Base-by-base conservation (phyloP, 139 green algal species). In the Diplosphaera chodatii region DNA sequence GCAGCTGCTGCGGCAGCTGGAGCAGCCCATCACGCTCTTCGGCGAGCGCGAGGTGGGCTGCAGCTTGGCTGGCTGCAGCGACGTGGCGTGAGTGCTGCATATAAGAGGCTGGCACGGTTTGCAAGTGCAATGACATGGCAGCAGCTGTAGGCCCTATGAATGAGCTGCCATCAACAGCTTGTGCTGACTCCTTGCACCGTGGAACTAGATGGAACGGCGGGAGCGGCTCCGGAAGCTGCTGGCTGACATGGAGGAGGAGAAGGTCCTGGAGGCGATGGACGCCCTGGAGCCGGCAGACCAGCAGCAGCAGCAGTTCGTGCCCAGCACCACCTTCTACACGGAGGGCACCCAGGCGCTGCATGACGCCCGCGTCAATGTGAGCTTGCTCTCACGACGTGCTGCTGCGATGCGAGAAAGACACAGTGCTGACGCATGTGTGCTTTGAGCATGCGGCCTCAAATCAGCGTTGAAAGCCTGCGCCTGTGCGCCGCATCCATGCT, bases 11-110 rank as follows among this genome's bases (percentile, higher is more conserved):
- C 85, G 95, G 18, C 68, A 81, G 66, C 72, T 97, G 67, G 84
- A 64, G 0, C 85, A 98, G 81, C 95, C 95, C 37, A 80, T 98
- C 78, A 98, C 93, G 3, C 84, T 99, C 22, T 99, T 98, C 80
- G 95, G 93, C 15, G 95, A 99, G 85, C 69, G 80, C 2, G 84
- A 95, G 86, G 88, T 96, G 72, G 21, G 81, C 48, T n/a, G 48
- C 48, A 4, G 3, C 16, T 18, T 25, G 48, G 3, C 18, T 18
- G 22, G 13, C 22, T 27, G 48, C 48, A 27, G n/a, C n/a, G n/a
- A n/a, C n/a, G n/a, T n/a, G n/a, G n/a, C n/a, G n/a, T n/a, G n/a
- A n/a, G n/a, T n/a, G n/a, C n/a, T n/a, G n/a, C n/a, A n/a, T n/a
- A n/a, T n/a, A n/a, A n/a, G n/a, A n/a, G n/a, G n/a, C n/a, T n/a